Conservation (phyloP, 2,329 filamentous ascomycete species). For the Ilyonectria mors-panacis region DNA sequence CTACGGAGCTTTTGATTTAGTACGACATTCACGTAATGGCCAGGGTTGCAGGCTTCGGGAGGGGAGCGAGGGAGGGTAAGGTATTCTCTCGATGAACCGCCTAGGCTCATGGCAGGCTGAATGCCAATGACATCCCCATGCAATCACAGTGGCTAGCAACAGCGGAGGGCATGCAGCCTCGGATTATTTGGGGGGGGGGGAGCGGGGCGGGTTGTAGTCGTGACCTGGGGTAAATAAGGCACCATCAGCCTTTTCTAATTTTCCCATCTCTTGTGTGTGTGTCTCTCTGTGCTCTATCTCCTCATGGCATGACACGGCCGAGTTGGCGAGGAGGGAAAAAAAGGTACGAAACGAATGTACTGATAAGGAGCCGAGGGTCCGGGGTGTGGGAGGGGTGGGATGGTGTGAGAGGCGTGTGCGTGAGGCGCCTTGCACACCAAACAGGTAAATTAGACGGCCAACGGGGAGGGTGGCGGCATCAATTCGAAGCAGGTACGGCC, state of each 20-base stretch:
- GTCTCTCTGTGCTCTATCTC: constrained; percentile 17
- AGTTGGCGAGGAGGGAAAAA: constrained; percentile 15
- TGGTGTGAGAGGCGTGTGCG: constrained; percentile 11
- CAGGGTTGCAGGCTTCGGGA: constrained; percentile 9
- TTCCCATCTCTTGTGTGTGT: constrained; percentile 10
- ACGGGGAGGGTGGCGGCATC: constrained; percentile 24
- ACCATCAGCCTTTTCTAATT: constrained; percentile 31
- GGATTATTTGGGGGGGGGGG: constrained; percentile 9
- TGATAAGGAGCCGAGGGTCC: constrained; percentile 47
- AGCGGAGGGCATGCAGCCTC: constrained; percentile 37
- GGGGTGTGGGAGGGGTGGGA: constrained; percentile 17
- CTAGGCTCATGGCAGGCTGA: constrained; percentile 17
- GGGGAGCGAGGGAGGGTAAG: constrained; percentile 18
- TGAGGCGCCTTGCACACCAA: constrained; percentile 1
- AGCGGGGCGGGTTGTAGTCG: constrained; percentile 40
- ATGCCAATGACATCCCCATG: constrained; percentile 21
- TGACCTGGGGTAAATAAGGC: constrained; percentile 44
- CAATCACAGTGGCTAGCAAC: constrained; percentile 27
- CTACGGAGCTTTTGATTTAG: constrained; percentile 22
- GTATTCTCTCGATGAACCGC: constrained; percentile 11
- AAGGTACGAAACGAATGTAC: constrained; percentile 42
- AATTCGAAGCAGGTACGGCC: constrained; percentile 18
- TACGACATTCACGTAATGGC: constrained; percentile 29
- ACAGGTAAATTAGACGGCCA: background rate
- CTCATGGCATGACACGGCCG: constrained; percentile 24